Evolutionary conservation across 83 land plant species (phyloP), one percentile per base, ranked within the genome.

Genomic region (Picea abies): DNA sequence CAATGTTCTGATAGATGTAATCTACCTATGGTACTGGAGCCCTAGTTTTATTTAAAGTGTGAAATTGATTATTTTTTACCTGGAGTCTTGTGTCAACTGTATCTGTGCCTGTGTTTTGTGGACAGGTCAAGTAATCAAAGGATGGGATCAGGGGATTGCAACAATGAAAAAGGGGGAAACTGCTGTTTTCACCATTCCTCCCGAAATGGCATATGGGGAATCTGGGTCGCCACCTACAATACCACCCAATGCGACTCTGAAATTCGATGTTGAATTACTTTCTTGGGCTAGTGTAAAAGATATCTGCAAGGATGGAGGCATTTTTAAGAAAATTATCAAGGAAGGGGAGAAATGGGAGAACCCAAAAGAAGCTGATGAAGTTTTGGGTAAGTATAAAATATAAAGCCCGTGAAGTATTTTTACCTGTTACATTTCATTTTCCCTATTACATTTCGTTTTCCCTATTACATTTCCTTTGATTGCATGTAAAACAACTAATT

Each of bases 111-210:
- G 22, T 16, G 16, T 15, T 17, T 4, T 41, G 25, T 4, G 47
- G 15, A 63, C 87, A 94, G 99, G 99, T 17, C 95, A 96, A 87
- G 99, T 97, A 66, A 97, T 97, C 4, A 95, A 92, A 82, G 99
- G 99, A 82, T 97, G 99, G 99, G 99, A 95, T 69, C 68, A 84
- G 68, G 99, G 96, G 2, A 91, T 95, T 80, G 92, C 91, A 19
- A 95, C 98, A 0, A 97, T 95, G 96, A 95, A 95, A 90, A 95
- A 95, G 82, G 98, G 99, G 67, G 98, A 95, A 83, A 88, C 95
- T 60, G 96, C 98, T 0, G 39, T 92, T 4, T 93, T 92, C 87
- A 97, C 98, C 44, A 95, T 97, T n/a, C 96, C 96, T 10, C 85
- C 99, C 0, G 94, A 95, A 63, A 81, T 95, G 39, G 96, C 98